These are phyloP conservation scores for Fereydounia khargensis DNA, from an alignment of 1,284 basidiomycete genomes.

Conservation along the genomic window DNA sequence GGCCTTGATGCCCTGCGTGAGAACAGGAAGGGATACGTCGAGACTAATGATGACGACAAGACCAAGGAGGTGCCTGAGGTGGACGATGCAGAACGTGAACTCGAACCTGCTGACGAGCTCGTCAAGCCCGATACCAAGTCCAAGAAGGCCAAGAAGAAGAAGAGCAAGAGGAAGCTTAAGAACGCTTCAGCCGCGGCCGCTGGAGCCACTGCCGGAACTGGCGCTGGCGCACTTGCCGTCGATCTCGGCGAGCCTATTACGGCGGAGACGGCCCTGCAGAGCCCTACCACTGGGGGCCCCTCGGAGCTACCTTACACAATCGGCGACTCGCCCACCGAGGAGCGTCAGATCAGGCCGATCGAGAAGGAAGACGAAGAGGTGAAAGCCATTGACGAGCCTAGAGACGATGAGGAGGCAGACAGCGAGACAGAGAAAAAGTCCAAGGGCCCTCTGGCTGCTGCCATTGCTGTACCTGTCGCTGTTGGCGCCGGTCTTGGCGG, in stretches of 20 bases:
- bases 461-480: slow-evolving; percentile 6
- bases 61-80: too few species aligned
- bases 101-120: too few species aligned
- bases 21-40: slow-evolving; percentile 21
- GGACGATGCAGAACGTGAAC: too few species aligned
- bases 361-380: too few species aligned
- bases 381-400: not conserved
- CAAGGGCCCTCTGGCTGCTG: slow-evolving; percentile 10
- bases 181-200: slow-evolving; percentile 8
- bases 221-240: not conserved
- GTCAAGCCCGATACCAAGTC: too few species aligned
- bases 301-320: slow-evolving; percentile 29
- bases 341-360: not conserved
- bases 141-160: slow-evolving; percentile 3
- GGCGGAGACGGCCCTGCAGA: too few species aligned
- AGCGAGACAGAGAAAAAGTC: slow-evolving; percentile 2
- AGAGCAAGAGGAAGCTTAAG: slow-evolving; percentile 3
- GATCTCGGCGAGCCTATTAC: not conserved
- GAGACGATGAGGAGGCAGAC: not conserved
- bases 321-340: slow-evolving; percentile 4
- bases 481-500: slow-evolving; percentile 18
- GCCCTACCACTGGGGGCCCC: too few species aligned
- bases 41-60: too few species aligned
- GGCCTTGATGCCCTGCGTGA: slow-evolving; percentile 31
- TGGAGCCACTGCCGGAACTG: not conserved